Evolutionary conservation across 495 filamentous ascomycete genomes (phyloP).

Genomic region (Gamarada debralockiae): DNA sequence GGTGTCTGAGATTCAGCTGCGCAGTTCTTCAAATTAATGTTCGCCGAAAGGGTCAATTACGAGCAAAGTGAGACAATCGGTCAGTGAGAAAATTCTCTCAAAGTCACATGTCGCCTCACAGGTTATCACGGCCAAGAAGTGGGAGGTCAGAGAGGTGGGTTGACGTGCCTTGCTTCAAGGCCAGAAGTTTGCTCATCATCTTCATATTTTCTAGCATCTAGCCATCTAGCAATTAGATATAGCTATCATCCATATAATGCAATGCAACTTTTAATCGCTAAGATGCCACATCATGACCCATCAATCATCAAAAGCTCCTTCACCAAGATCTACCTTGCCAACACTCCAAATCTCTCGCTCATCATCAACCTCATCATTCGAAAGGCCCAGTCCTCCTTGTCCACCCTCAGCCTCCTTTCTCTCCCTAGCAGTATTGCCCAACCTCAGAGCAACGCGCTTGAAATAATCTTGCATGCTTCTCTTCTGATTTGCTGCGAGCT

Average conservation of each 20-base stretch:
- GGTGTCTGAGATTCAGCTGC: too few relatives aligned
- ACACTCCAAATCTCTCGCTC: constrained; percentile 95
- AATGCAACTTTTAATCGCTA: constrained; percentile 6
- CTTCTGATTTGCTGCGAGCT: constrained; percentile 65
- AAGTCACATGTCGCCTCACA: too few relatives aligned
- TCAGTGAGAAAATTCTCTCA: too few relatives aligned
- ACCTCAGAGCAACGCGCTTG: constrained; percentile 79
- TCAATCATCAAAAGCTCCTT: constrained; percentile 28
- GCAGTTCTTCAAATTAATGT: too few relatives aligned
- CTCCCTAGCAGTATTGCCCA: constrained; percentile 81
- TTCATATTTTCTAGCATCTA: too few relatives aligned
- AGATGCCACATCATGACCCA: background rate
- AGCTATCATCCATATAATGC: background rate
- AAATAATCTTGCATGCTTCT: constrained; percentile 97
- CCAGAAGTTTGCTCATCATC: too few relatives aligned
- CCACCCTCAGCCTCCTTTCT: constrained; percentile 87
- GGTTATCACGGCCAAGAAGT: too few relatives aligned
- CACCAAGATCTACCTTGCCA: constrained; percentile 82
- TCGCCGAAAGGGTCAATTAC: too few relatives aligned
- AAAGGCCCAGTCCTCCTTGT: constrained; percentile 75
- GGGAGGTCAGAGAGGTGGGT: too few relatives aligned
- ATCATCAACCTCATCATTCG: constrained; percentile 88
- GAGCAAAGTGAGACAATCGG: too few relatives aligned
- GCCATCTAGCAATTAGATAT: too few relatives aligned
- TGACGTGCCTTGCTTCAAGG: too few relatives aligned